Evolutionary conservation across 1,284 basidiomycete genomes (phyloP), one percentile per base, ranked within the genome.

Genomic region (Cryptococcus sp.): DNA sequence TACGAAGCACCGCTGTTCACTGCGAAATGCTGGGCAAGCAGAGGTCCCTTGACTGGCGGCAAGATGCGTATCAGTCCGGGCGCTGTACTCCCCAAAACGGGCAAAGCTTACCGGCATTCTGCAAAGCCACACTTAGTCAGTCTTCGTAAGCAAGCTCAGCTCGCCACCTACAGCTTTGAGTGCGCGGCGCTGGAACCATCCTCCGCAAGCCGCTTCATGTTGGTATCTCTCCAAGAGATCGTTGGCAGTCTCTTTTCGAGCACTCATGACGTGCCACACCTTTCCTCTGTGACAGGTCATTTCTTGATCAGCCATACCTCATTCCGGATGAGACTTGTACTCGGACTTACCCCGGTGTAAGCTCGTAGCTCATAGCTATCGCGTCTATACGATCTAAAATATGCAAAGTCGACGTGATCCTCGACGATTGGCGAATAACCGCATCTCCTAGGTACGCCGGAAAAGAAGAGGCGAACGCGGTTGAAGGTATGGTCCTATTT

Each of bases 11-110:
- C 75, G 16, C 69, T 72, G 59, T 77, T 77, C 56, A 77, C 64
- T 22, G 73, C 71, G 47, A 73, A 77, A 45, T 77, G 74, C 53
- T 77, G 75, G 31, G 73, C 68, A 15, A 77, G 60, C 3, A 75
- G 54, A 19, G 59, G 56, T 6, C 61, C 63, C 51, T 65, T 69
- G 16, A 66, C 60, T 67, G 47, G 31, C 16, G 16, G 39, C 15
- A 19, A 3, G 20, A 15, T n/a, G 19, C 11, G 39, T 40, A 17
- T 17, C 22, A 45, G 20, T 17, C 45, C 20, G 50, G 3, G 15
- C 10, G 15, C 25, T 22, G 22, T 19, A 4, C 39, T 20, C 16
- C 8, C 23, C 22, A 10, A 10, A 15, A 31, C 5, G 46, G 27
- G 10, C 31, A 20, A n/a, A 20, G 20, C 56, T 35, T 38, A 58